A percentile compares a stretch with the other conserved stretches of the same genome.
Evolutionary conservation across 1,284 basidiomycete species (phyloP).

Genomic region (Papiliotrema terrestris): DNA sequence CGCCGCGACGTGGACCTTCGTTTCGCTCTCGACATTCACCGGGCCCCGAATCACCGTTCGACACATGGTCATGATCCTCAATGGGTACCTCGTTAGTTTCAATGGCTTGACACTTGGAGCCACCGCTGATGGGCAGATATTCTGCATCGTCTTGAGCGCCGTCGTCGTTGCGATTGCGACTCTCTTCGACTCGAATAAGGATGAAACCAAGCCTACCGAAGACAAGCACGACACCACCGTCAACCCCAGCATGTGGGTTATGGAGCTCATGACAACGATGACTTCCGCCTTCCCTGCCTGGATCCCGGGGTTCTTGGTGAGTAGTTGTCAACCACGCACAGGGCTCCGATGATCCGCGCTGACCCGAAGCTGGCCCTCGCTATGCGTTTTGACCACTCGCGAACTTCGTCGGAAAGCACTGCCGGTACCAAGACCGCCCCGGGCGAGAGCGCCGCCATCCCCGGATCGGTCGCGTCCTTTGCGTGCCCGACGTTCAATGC

Average conservation of each 20-base stretch:
- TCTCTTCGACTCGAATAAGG: background rate
- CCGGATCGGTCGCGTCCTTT: background rate
- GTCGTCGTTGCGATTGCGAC: background rate
- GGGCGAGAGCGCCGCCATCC: background rate
- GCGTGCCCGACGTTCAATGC: background rate
- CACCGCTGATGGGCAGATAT: background rate
- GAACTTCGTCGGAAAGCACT: background rate
- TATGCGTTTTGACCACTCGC: constrained; percentile 2
- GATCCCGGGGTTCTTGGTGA: background rate
- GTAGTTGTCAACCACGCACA: background rate
- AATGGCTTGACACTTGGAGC: background rate
- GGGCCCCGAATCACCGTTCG: background rate
- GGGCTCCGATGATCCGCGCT: no score
- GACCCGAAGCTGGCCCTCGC: background rate
- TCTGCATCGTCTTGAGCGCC: background rate
- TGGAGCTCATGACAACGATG: background rate
- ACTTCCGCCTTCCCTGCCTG: background rate
- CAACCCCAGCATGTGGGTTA: background rate
- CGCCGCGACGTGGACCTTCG: background rate
- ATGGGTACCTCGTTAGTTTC: constrained; percentile 1
- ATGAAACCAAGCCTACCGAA: background rate
- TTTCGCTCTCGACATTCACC: background rate
- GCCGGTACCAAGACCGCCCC: background rate
- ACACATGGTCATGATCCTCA: background rate
- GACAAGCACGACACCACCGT: background rate